These are phyloP conservation scores for Rhipidocladum racemiflorum DNA, from an alignment of 176 grass and related monocot genomes.

Conservation along the genomic window DNA sequence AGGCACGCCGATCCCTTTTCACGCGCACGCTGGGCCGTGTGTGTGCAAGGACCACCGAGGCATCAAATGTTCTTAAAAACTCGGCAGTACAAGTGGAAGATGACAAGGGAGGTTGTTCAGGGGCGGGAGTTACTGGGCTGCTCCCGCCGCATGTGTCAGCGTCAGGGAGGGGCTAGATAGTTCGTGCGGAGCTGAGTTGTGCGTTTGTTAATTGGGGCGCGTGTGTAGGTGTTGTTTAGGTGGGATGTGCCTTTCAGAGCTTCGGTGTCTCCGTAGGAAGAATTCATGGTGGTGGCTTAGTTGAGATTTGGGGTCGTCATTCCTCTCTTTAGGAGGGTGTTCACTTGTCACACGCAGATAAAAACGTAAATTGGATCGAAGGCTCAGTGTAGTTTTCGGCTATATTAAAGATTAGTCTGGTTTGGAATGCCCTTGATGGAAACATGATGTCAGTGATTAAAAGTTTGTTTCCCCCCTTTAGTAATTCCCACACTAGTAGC, in stretches of 20 bases:
- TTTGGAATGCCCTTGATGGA: neutral
- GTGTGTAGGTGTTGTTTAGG: constrained; percentile 33
- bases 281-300: constrained; percentile 15
- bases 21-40: neutral
- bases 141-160: constrained; percentile 12
- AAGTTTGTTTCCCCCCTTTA: neutral
- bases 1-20: neutral
- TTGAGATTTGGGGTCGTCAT: neutral
- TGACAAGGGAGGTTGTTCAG: constrained; percentile 12
- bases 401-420: neutral
- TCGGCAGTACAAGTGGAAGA: neutral
- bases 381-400: neutral
- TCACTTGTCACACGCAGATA: neutral
- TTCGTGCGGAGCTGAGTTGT: neutral
- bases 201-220: neutral
- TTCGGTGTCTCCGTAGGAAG: neutral
- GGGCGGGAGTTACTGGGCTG: neutral
- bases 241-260: constrained; percentile 25
- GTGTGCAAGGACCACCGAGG: neutral
- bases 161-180: constrained; percentile 19
- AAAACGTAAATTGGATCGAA: neutral
- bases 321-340: neutral
- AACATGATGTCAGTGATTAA: neutral
- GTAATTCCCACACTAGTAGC: neutral
- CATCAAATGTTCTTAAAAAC: constrained; percentile 26